A percentile compares a stretch with the other conserved stretches of the same genome.
These are phyloP conservation scores for Ramularia collo-cygni DNA, from an alignment of 2,329 filamentous ascomycete species.

Conservation along the genomic window DNA sequence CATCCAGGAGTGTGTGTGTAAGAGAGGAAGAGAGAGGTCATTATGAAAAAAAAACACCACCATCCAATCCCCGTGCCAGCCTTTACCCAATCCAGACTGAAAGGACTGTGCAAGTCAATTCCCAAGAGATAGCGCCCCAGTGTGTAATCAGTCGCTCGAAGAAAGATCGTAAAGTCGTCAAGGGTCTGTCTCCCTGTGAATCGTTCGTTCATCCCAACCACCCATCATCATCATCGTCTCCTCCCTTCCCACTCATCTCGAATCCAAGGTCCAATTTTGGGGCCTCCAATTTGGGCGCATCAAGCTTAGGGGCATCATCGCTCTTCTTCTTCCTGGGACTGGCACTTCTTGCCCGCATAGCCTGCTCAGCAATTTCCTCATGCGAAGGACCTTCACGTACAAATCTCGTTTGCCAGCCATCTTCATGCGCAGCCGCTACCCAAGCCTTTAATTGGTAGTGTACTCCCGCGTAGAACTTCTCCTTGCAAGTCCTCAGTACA, in stretches of 20 bases:
- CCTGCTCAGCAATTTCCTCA: conserved; percentile 36
- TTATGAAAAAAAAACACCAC: too few relatives aligned
- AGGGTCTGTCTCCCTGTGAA: conserved; percentile 4
- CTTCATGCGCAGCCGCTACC: conserved; percentile 79
- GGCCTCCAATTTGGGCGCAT: conserved; percentile 12
- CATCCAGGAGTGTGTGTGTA: too few relatives aligned
- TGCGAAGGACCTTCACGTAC: conserved; percentile 66
- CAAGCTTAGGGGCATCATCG: conserved; percentile 20
- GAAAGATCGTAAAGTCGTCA: too few relatives aligned
- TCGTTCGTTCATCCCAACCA: conserved; percentile 25
- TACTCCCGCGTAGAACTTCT: conserved; percentile 91
- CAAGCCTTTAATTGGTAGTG: conserved; percentile 85
- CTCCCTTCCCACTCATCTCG: conserved; percentile 14
- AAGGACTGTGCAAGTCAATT: too few relatives aligned
- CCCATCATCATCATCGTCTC: conserved; percentile 23
- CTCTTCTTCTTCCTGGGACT: conserved; percentile 35
- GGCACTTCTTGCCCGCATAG: conserved; percentile 28
- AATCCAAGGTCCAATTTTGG: conserved; percentile 23
- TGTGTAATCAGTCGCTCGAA: conserved; percentile 3
- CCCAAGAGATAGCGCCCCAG: neutral
- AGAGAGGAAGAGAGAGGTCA: too few relatives aligned
- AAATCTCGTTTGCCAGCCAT: conserved; percentile 77
- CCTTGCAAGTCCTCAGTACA: conserved; percentile 84
- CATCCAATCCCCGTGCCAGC: too few relatives aligned
- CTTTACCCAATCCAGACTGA: too few relatives aligned